Conservation (phyloP, 2,329 filamentous ascomycete species). For the Septoria petroselini region DNA sequence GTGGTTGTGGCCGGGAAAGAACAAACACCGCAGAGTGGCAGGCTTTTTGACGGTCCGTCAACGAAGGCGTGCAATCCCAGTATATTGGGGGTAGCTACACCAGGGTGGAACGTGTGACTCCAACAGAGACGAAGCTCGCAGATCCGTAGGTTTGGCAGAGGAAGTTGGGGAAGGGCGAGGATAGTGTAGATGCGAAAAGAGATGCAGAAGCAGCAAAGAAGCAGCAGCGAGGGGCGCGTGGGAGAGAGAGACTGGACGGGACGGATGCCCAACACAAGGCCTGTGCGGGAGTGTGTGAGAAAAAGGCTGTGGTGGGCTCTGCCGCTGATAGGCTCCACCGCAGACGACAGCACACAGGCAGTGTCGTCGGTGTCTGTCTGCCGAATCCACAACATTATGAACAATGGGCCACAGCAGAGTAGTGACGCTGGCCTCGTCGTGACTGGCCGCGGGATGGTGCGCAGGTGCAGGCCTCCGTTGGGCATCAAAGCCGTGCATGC, state of each 20-base stretch:
- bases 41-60: conserved; percentile 12
- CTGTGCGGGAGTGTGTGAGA: conserved; percentile 9
- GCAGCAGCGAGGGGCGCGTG: not conserved
- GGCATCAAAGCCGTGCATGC: conserved; percentile 15
- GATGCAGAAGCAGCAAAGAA: not conserved
- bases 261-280: conserved; percentile 6
- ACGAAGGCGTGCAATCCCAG: conserved; percentile 20
- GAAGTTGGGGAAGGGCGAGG: conserved; percentile 7
- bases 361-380: too few species aligned
- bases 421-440: not conserved
- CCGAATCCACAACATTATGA: not conserved
- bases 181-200: conserved; percentile 8
- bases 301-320: conserved; percentile 10
- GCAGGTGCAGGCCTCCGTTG: conserved; percentile 9
- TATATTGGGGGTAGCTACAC: conserved; percentile 14
- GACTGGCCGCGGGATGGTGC: conserved; percentile 14
- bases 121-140: conserved; percentile 19
- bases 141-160: conserved; percentile 13
- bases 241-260: not conserved
- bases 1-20: conserved; percentile 16
- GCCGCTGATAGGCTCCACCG: conserved; percentile 17
- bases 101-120: conserved; percentile 17
- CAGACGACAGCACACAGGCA: too few species aligned
- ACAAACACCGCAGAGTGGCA: conserved; percentile 19
- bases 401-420: too few species aligned